Percentiles rank a stretch among this genome's conserved stretches.
phyloP scores from a whole-genome alignment of 2,329 filamentous ascomycete species.

The Exophiala xenobiotica region DNA sequence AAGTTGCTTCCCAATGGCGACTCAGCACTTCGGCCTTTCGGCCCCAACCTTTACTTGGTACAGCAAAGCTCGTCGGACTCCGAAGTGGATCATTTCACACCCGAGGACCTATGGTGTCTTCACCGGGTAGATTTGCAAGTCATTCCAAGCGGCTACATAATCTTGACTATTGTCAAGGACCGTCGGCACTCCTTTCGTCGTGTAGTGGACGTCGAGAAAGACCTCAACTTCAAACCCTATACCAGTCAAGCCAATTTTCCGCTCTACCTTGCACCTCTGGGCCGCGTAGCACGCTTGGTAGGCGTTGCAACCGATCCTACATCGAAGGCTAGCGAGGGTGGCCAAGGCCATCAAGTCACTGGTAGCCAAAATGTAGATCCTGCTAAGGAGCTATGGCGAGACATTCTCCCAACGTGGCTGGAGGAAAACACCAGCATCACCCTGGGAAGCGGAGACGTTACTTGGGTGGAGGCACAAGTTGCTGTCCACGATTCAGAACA shows the following conservation, averaged over 20 bases:
- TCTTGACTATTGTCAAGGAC: conserved; percentile 22
- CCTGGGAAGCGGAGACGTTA: conserved; percentile 1
- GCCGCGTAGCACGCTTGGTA: conserved; percentile 12
- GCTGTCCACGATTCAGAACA: conserved; percentile 16
- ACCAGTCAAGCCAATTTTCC: not conserved
- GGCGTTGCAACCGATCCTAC: not conserved
- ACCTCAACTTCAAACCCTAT: not conserved
- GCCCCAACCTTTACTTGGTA: conserved; percentile 22
- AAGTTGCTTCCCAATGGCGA: conserved; percentile 19
- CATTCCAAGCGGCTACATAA: conserved; percentile 24
- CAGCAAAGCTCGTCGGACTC: conserved; percentile 5
- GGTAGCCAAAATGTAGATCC: conserved; percentile 1
- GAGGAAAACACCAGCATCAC: conserved; percentile 11
- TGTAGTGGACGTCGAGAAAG: not conserved
- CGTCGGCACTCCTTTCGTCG: conserved; percentile 11
- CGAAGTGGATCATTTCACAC: conserved; percentile 4
- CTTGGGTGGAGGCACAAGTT: conserved; percentile 26
- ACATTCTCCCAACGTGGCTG: conserved; percentile 23
- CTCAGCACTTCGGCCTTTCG: conserved; percentile 16
- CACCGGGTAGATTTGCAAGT: conserved; percentile 27
- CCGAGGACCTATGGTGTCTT: conserved; percentile 13
- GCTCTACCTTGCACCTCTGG: conserved; percentile 22
- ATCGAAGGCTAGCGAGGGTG: not conserved
- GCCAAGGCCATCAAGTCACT: not conserved
- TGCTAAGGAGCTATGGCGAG: conserved; percentile 13